Evolutionary conservation across 2,329 filamentous ascomycete genomes (phyloP).

Genomic region (Verticillium alfalfae): DNA sequence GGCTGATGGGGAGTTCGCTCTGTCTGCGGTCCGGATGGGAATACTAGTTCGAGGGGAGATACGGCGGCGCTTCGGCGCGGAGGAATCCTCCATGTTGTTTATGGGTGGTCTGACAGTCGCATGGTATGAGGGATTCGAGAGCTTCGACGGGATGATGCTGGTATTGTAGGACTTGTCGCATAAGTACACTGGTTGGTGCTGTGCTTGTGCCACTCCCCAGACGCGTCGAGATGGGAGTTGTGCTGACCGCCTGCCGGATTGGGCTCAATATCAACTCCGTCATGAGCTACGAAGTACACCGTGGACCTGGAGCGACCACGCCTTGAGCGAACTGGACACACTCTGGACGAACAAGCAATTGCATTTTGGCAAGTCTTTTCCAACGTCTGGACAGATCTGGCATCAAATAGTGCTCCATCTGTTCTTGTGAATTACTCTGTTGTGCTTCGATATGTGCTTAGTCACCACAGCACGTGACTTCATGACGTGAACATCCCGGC

Average conservation of each 20-base stretch:
- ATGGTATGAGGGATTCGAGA: not conserved
- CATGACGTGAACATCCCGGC: not conserved
- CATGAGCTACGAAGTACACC: too few relatives aligned
- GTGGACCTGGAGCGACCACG: too few relatives aligned
- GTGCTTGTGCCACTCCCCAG: not conserved
- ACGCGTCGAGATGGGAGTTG: not conserved
- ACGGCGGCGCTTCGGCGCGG: constrained; percentile 59
- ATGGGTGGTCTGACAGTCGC: not conserved
- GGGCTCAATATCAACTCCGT: not conserved
- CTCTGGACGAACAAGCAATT: too few relatives aligned
- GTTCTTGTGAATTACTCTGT: not conserved
- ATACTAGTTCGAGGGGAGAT: constrained; percentile 47
- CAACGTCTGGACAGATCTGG: too few relatives aligned
- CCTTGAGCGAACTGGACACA: too few relatives aligned
- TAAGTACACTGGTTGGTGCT: not conserved
- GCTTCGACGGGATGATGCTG: not conserved
- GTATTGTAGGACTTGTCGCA: not conserved
- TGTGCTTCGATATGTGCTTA: not conserved
- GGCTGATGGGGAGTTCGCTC: constrained; percentile 30
- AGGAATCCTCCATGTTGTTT: constrained; percentile 15
- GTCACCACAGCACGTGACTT: not conserved
- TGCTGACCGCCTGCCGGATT: not conserved
- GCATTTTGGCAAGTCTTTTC: too few relatives aligned
- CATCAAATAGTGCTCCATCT: not conserved
- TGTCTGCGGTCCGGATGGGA: constrained; percentile 8